phyloP scores from a whole-genome alignment of 2,329 filamentous ascomycete genomes.

The Cryphonectria japonica region DNA sequence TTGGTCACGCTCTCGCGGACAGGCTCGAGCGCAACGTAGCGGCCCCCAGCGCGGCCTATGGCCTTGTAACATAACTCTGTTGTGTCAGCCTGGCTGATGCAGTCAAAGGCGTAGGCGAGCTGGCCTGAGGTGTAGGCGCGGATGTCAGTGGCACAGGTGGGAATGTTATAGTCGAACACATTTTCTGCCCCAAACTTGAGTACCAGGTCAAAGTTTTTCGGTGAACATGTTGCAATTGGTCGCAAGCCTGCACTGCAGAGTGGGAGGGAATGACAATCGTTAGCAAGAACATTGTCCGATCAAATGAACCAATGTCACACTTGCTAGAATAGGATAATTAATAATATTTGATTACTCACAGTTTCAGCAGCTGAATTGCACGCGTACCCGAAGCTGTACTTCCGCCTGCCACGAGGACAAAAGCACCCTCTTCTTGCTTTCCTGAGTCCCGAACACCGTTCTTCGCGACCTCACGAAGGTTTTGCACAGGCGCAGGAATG shows the following conservation, averaged over 20 bases:
- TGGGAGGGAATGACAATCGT: background rate
- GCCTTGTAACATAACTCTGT: constrained; percentile 43
- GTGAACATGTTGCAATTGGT: constrained; percentile 34
- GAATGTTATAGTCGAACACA: constrained; percentile 43
- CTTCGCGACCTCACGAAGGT: constrained; percentile 3
- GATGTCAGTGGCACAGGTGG: constrained; percentile 37
- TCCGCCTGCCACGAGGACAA: constrained; percentile 14
- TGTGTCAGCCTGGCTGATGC: constrained; percentile 37
- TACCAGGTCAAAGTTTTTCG: constrained; percentile 40
- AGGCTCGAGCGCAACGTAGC: constrained; percentile 24
- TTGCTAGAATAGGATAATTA: no score
- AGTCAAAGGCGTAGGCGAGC: constrained; percentile 44
- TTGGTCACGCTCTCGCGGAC: background rate
- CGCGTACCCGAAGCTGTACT: constrained; percentile 8
- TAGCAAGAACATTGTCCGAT: background rate
- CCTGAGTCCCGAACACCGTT: constrained; percentile 6
- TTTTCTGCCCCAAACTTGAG: constrained; percentile 42
- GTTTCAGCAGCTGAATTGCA: constrained; percentile 13
- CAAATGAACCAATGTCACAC: background rate
- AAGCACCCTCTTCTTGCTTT: background rate
- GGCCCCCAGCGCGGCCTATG: constrained; percentile 38
- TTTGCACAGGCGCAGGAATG: constrained; percentile 28
- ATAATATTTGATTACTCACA: constrained; percentile 29
- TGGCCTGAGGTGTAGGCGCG: constrained; percentile 40
- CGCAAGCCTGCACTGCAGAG: constrained; percentile 1